A percentile compares a stretch with the other conserved stretches of the same genome.
Conservation (phyloP, 2,329 filamentous ascomycete genomes). For the Epichloe sp. region DNA sequence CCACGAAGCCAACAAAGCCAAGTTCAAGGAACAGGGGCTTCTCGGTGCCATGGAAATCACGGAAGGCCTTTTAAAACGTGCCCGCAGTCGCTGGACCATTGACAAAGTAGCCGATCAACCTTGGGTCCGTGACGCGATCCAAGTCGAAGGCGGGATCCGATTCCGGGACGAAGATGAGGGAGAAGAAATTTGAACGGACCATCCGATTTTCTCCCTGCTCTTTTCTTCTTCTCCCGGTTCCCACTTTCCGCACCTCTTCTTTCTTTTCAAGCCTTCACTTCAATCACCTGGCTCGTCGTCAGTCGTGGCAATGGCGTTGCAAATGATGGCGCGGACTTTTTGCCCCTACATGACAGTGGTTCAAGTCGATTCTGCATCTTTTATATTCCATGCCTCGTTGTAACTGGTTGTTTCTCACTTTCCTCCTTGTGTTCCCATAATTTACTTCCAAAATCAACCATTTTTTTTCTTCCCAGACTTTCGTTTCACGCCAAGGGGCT, state of each 20-base stretch:
- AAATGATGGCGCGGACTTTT: no score
- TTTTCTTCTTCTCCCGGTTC: background rate
- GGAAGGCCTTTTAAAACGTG: constrained; percentile 72
- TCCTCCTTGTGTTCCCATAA: no score
- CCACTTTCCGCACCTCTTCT: no score
- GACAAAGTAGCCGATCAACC: constrained; percentile 56
- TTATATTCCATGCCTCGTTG: no score
- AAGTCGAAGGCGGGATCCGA: constrained; percentile 47
- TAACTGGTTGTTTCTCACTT: no score
- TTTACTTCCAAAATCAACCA: no score
- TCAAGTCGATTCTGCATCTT: no score
- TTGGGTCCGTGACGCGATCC: constrained; percentile 68
- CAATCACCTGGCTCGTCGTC: no score
- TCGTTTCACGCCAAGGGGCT: background rate
- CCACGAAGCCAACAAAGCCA: constrained; percentile 55
- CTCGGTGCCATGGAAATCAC: constrained; percentile 69
- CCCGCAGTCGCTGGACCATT: constrained; percentile 63
- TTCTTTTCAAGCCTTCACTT: no score
- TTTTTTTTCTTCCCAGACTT: background rate
- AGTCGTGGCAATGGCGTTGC: no score
- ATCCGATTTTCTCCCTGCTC: background rate
- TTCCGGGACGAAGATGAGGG: constrained; percentile 48
- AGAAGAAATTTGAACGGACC: constrained; percentile 30
- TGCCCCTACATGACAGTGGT: no score
- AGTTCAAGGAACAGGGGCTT: constrained; percentile 51